These are phyloP conservation scores for Exophiala aquamarina DNA, from an alignment of 2,329 filamentous ascomycete genomes.

Conservation along the genomic window DNA sequence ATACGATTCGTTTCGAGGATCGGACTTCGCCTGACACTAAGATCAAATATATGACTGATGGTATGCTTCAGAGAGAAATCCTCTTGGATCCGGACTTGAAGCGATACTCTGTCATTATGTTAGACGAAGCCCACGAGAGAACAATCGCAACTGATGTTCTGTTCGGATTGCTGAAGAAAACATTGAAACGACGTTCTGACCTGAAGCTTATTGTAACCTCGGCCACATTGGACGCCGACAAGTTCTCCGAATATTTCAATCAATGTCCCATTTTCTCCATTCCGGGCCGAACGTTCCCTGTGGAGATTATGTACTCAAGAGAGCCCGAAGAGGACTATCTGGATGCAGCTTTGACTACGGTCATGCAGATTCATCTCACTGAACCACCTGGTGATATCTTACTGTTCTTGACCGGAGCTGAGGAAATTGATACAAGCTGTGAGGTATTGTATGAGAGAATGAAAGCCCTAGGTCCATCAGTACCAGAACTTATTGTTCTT, in stretches of 20 bases:
- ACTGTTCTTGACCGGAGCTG: conserved; percentile 94
- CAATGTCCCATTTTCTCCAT: conserved; percentile 96
- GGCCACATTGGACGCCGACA: conserved; percentile 93
- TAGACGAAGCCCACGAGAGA: conserved; percentile 96
- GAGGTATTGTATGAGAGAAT: conserved; percentile 93
- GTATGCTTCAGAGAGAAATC: conserved; percentile 95
- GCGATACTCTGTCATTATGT: conserved; percentile 93
- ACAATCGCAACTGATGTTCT: conserved; percentile 95
- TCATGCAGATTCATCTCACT: conserved; percentile 96
- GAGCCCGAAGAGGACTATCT: conserved; percentile 96
- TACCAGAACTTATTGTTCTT: conserved; percentile 88
- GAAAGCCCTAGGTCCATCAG: conserved; percentile 87
- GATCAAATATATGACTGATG: conserved; percentile 99
- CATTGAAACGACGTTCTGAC: conserved; percentile 78
- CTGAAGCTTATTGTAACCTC: conserved; percentile 96
- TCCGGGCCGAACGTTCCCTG: conserved; percentile 89
- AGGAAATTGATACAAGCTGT: conserved; percentile 94
- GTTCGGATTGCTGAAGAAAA: conserved; percentile 92
- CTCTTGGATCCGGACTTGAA: conserved; percentile 85
- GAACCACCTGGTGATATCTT: conserved; percentile 92
- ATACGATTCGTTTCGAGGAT: conserved; percentile 97
- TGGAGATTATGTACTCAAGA: conserved; percentile 91
- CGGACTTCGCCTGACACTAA: conserved; percentile 81
- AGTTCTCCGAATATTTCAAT: conserved; percentile 96
- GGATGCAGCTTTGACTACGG: conserved; percentile 88